Base-by-base conservation (phyloP, 2,329 filamentous ascomycete species). In the Sclerotiophoma versabilis region DNA sequence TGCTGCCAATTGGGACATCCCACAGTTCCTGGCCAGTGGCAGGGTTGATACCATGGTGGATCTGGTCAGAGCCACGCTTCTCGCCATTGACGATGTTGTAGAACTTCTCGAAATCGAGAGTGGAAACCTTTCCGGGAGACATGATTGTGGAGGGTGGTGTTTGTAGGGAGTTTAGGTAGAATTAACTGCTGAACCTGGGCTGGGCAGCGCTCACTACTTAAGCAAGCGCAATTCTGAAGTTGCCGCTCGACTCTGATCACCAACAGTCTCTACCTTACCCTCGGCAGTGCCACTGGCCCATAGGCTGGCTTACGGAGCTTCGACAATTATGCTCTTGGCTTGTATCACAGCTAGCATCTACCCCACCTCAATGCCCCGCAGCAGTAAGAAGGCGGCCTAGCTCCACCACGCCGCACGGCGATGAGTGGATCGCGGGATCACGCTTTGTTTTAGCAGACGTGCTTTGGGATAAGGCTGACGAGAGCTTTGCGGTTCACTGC, bases 71-170 rank as follows among this genome's bases (percentile, higher is more conserved):
- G 15, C 75, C 68, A 15, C 74, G 73, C 54, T 79, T 68, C 68
- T 82, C 71, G 53, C 81, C 81, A 58, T 83, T 76, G 59, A 84
- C 78, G 49, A 82, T 75, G 72, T 84, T 85, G 54, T 76, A 74
- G 66, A 82, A 84, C 37, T 75, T 80, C 57, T 76, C 69, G 52
- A 75, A 77, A 27, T 76, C 66, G 54, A 75, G 55, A 37, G 60
- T 69, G 43, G 72, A 71, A 15, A 77, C 71, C 59, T 79, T 79
- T 56, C 73, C 75, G 27, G 77, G 77, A 72, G 77, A 79, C 78
- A 80, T 80, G 60, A 47, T 76, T 42, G 59, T n/a, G n/a, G n/a
- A n/a, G n/a, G n/a, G n/a, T 37, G 43, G 45, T 42, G 41, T 30
- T 26, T 19, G 26, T 9, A 15, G 4, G 23, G 9, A 14, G 15